Percentiles rank a stretch among this genome's conserved stretches.
Conservation (phyloP, 768 basidiomycete species). For the Boletus huronensis region DNA sequence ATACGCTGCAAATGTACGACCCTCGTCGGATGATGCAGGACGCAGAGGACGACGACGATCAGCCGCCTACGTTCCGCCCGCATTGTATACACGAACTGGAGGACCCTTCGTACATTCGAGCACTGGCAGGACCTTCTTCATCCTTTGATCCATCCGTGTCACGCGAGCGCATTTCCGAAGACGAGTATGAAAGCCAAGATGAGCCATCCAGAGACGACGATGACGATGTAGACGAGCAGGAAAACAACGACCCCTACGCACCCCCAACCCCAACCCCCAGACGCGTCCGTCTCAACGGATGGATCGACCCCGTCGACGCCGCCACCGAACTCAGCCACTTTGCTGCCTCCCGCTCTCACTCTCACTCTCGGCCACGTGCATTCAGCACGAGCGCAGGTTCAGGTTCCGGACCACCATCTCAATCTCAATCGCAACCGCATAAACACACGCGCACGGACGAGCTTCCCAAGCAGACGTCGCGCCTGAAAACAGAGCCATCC, state of each 20-base stretch:
- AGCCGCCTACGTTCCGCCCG: slow-evolving; percentile 27
- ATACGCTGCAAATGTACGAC: slow-evolving; percentile 16
- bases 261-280: slow-evolving; percentile 22
- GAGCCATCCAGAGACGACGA: neutral
- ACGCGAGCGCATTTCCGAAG: neutral
- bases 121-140: slow-evolving; percentile 6
- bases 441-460: neutral
- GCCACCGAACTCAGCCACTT: slow-evolving; percentile 51
- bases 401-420: neutral
- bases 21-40: slow-evolving; percentile 29
- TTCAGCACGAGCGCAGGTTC: neutral
- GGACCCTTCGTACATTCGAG: slow-evolving; percentile 30
- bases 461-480: neutral
- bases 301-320: slow-evolving; percentile 53
- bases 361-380: neutral
- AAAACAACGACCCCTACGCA: slow-evolving; percentile 11
- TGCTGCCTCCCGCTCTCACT: slow-evolving; percentile 30
- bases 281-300: slow-evolving; percentile 48
- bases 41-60: slow-evolving; percentile 28
- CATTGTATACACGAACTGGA: slow-evolving; percentile 58
- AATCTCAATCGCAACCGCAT: neutral
- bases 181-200: neutral
- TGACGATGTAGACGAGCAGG: slow-evolving; percentile 3
- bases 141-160: slow-evolving; percentile 2
- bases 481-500: neutral